Percentiles rank a stretch among this genome's conserved stretches.
These are phyloP conservation scores for Astrothelium macrocarpum DNA, from an alignment of 495 filamentous ascomycete genomes.

Conservation along the genomic window DNA sequence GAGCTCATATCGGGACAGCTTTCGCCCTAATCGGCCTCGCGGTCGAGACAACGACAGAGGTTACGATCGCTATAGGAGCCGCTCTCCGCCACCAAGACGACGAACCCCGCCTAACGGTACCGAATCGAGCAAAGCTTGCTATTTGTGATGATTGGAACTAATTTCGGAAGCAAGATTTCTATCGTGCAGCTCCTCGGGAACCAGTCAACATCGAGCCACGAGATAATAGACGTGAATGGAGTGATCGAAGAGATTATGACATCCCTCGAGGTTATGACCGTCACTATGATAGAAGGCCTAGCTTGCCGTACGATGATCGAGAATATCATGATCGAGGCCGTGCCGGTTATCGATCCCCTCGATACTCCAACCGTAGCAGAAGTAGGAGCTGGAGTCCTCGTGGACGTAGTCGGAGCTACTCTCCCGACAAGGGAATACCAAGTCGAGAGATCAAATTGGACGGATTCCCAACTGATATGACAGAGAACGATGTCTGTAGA, in stretches of 20 bases:
- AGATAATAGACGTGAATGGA: slow-evolving; percentile 15
- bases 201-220: slow-evolving; percentile 10
- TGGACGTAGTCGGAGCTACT: slow-evolving; percentile 27
- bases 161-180: neutral
- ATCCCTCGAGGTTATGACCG: slow-evolving; percentile 26
- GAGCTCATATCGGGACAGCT: slow-evolving; percentile 1
- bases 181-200: neutral
- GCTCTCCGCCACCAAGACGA: neutral
- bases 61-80: neutral
- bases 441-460: slow-evolving; percentile 55
- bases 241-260: slow-evolving; percentile 19
- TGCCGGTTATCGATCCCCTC: slow-evolving; percentile 46
- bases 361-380: slow-evolving; percentile 31
- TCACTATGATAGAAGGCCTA: neutral
- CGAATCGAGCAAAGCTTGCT: neutral
- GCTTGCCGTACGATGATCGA: slow-evolving; percentile 23
- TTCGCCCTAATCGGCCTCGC: neutral
- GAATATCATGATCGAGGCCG: slow-evolving; percentile 48
- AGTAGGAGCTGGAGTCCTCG: slow-evolving; percentile 37
- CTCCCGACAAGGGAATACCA: slow-evolving; percentile 39
- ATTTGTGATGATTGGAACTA: neutral
- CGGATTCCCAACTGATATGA: slow-evolving; percentile 48
- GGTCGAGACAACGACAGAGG: neutral
- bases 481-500: slow-evolving; percentile 51
- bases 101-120: neutral